Conservation (phyloP, 805 yeast genomes). For the Saturnispora besseyi region DNA sequence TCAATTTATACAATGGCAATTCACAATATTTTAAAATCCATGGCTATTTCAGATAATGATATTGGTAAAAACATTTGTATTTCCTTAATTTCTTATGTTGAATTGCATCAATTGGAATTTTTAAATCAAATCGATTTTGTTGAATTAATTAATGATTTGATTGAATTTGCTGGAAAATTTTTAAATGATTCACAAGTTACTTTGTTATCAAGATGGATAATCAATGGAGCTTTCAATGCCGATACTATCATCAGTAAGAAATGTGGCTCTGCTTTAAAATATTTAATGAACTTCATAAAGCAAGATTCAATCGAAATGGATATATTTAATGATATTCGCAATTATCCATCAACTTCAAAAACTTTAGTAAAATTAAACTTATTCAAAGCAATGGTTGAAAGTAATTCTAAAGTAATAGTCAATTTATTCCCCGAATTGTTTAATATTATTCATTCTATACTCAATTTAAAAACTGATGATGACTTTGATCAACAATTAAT, state of each 20-base stretch:
- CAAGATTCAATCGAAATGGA: background rate
- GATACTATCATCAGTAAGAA: slow-evolving; percentile 39
- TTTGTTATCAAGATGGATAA: slow-evolving; percentile 23
- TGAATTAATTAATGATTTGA: slow-evolving; percentile 51
- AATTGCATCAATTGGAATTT: slow-evolving; percentile 20
- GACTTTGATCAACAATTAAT: slow-evolving; percentile 28
- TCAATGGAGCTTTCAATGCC: slow-evolving; percentile 31
- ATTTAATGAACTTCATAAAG: slow-evolving; percentile 23
- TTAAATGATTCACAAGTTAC: slow-evolving; percentile 19
- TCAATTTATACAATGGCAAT: slow-evolving; percentile 47
- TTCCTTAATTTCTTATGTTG: slow-evolving; percentile 29
- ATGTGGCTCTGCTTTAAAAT: slow-evolving; percentile 33
- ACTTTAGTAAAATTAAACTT: background rate
- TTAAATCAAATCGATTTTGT: slow-evolving; percentile 41
- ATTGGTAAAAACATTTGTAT: slow-evolving; percentile 26
- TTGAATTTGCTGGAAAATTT: slow-evolving; percentile 35
- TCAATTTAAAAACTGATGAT: slow-evolving; percentile 22
- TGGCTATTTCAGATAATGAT: slow-evolving; percentile 17
- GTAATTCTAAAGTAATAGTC: slow-evolving; percentile 20
- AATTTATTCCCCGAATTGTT: slow-evolving; percentile 10
- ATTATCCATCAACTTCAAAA: background rate
- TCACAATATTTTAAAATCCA: slow-evolving; percentile 33
- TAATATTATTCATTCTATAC: slow-evolving; percentile 11
- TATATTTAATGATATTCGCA: background rate
- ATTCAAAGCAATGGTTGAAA: slow-evolving; percentile 4